Evolutionary conservation across 2,329 filamentous ascomycete species (phyloP).

Genomic region (Stromatinia cepivora): DNA sequence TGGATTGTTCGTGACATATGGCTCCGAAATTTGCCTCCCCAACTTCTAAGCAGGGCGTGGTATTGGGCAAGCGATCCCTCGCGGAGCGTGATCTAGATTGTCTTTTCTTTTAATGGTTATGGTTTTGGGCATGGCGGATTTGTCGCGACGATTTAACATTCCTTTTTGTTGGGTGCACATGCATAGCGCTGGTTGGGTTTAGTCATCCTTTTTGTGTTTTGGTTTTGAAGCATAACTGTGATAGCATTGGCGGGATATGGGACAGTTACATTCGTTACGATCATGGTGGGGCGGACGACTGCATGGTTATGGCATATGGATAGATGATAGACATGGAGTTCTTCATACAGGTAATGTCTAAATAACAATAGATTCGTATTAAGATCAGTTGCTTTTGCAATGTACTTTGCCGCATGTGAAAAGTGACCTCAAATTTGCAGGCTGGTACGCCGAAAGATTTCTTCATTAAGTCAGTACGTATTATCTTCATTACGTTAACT

Average conservation of each 20-base stretch:
- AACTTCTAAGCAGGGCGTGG: neutral
- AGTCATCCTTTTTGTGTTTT: neutral
- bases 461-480: no score
- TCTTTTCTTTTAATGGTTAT: neutral
- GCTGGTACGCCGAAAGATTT: neutral
- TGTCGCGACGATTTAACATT: neutral
- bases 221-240: neutral
- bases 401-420: neutral
- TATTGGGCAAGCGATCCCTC: neutral
- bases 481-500: no score
- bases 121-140: neutral
- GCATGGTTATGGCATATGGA: neutral
- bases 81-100: no score
- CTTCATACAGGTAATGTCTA: neutral
- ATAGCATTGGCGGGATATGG: neutral
- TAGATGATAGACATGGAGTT: neutral
- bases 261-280: neutral
- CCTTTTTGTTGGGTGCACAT: neutral
- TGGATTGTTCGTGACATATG: conserved; percentile 1
- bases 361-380: neutral
- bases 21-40: neutral
- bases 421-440: neutral
- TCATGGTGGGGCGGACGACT: neutral
- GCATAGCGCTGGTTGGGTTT: neutral
- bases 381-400: neutral